A percentile compares a stretch with the other conserved stretches of the same genome.
Conservation (phyloP, 768 basidiomycete genomes). For the Coprinopsis sp. region DNA sequence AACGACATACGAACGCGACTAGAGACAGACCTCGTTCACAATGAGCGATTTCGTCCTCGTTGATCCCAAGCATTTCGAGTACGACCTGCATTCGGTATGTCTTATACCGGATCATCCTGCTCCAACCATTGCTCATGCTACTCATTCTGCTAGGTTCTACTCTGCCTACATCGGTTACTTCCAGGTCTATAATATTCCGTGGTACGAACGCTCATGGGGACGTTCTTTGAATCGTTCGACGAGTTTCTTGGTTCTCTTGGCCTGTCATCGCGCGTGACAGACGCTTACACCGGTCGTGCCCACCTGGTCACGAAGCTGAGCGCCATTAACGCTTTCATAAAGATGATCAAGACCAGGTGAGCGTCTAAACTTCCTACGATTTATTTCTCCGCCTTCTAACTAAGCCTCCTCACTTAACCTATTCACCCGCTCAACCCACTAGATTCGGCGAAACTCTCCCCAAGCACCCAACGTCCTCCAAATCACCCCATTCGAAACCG, state of each 20-base stretch:
- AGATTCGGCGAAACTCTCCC: constrained; percentile 78
- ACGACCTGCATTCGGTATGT: constrained; percentile 72
- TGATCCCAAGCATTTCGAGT: constrained; percentile 75
- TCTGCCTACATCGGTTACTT: constrained; percentile 79
- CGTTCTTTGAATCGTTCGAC: constrained; percentile 74
- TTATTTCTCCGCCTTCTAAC: neutral
- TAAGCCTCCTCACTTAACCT: neutral
- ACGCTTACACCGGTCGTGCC: constrained; percentile 62
- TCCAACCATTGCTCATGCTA: neutral
- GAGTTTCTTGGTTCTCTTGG: constrained; percentile 80
- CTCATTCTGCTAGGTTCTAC: constrained; percentile 40
- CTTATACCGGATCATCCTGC: neutral
- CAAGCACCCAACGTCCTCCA: constrained; percentile 68
- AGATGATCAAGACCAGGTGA: constrained; percentile 82
- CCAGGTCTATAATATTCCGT: constrained; percentile 62
- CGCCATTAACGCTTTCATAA: constrained; percentile 69
- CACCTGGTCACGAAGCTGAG: constrained; percentile 77
- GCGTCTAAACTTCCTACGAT: neutral
- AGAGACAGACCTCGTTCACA: too few relatives aligned
- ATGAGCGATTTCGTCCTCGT: constrained; percentile 74
- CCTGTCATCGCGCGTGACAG: constrained; percentile 76
- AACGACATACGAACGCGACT: too few relatives aligned
- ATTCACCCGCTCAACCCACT: constrained; percentile 1
- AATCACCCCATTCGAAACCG: constrained; percentile 64
- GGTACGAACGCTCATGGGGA: constrained; percentile 82